Evolutionary conservation across 1,284 basidiomycete genomes (phyloP).

Genomic region (Peniophora sp.): DNA sequence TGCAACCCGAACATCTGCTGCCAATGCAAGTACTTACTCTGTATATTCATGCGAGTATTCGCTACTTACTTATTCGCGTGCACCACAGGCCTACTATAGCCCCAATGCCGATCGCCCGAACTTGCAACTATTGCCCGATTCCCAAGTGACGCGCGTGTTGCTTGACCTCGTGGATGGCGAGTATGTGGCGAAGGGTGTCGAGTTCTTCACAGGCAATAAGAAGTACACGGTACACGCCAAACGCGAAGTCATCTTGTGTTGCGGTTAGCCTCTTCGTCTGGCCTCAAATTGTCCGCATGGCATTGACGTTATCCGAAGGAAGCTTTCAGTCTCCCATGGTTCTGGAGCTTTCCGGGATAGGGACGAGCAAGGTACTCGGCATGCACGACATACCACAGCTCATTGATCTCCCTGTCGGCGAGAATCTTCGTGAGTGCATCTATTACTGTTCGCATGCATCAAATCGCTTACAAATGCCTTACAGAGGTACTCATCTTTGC

Average conservation of each 20-base stretch:
- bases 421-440: constrained; percentile 1
- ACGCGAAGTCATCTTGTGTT: constrained; percentile 24
- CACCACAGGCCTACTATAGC: constrained; percentile 4
- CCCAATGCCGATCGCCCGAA: constrained; percentile 5
- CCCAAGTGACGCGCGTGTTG: constrained; percentile 5
- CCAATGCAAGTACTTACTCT: constrained; percentile 5
- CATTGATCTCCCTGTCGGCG: constrained; percentile 4
- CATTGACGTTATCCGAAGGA: neutral
- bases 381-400: constrained; percentile 1
- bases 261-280: constrained; percentile 6
- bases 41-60: constrained; percentile 3
- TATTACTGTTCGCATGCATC: neutral
- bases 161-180: neutral
- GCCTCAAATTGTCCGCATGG: too few relatives aligned
- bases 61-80: too few relatives aligned
- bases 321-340: constrained; percentile 1
- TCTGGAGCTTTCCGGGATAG: constrained; percentile 6
- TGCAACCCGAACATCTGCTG: constrained; percentile 5
- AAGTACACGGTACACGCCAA: constrained; percentile 17
- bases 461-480: neutral
- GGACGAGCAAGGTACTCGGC: neutral
- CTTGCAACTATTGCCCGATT: constrained; percentile 4
- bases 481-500: neutral
- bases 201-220: constrained; percentile 13
- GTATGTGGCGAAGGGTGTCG: constrained; percentile 17